Conservation (phyloP, 1,284 basidiomycete genomes). For the Boletus mariae region DNA sequence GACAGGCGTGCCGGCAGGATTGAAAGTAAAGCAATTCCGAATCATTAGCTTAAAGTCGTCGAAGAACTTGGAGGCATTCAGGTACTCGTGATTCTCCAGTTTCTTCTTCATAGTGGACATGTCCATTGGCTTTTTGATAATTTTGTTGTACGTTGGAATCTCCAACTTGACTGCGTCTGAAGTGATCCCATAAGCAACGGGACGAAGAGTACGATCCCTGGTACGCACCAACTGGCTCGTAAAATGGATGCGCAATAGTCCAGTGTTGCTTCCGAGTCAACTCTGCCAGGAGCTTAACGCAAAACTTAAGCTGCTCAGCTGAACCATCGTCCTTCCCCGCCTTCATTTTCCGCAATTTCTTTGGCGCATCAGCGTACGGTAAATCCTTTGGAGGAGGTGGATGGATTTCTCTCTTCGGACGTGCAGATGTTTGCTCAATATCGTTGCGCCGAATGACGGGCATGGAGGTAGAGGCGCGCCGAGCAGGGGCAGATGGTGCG, state of each 20-base stretch:
- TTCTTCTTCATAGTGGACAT: slow-evolving; percentile 84
- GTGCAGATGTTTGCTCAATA: slow-evolving; percentile 50
- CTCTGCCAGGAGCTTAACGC: slow-evolving; percentile 72
- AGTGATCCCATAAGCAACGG: slow-evolving; percentile 1
- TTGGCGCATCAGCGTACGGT: slow-evolving; percentile 74
- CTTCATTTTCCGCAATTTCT: slow-evolving; percentile 63
- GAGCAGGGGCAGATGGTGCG: slow-evolving; percentile 35
- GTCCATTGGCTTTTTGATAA: slow-evolving; percentile 96
- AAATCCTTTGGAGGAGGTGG: slow-evolving; percentile 92
- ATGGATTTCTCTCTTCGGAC: slow-evolving; percentile 96
- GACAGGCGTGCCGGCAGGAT: slow-evolving; percentile 85
- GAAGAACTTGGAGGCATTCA: slow-evolving; percentile 74
- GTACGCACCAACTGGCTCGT: slow-evolving; percentile 85
- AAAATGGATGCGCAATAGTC: slow-evolving; percentile 79
- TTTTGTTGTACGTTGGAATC: slow-evolving; percentile 82
- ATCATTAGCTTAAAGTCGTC: slow-evolving; percentile 94
- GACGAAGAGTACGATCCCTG: neutral
- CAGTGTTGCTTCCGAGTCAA: slow-evolving; percentile 80
- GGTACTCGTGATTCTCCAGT: slow-evolving; percentile 74
- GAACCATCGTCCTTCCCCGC: slow-evolving; percentile 63
- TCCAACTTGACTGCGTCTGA: slow-evolving; percentile 75
- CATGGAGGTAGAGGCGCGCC: slow-evolving; percentile 72
- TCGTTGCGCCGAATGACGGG: slow-evolving; percentile 77
- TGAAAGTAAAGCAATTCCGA: slow-evolving; percentile 90
- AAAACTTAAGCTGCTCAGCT: slow-evolving; percentile 86